phyloP scores from a whole-genome alignment of 163 green algal species.

The Scenedesmus sp. region DNA sequence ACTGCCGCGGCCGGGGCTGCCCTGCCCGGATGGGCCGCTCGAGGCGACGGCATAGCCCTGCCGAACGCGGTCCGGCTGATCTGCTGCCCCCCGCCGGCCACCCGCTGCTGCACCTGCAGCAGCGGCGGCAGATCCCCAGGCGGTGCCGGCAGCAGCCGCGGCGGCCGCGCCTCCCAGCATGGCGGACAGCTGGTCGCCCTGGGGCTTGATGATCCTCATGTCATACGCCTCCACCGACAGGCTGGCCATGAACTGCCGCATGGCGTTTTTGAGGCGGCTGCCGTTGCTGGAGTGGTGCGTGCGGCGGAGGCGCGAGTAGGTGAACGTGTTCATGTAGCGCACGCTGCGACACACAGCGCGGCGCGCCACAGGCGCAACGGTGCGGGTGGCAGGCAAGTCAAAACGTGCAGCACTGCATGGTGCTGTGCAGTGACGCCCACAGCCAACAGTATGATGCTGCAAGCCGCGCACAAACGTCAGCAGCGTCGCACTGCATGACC shows the following conservation, averaged over 20 bases:
- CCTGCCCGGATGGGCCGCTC: background rate
- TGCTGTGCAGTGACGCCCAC: no score
- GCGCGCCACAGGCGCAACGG: background rate
- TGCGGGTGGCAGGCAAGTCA: background rate
- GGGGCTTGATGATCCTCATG: slow-evolving; percentile 58
- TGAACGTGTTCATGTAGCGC: slow-evolving; percentile 59
- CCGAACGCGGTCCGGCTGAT: slow-evolving; percentile 8
- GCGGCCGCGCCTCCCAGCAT: slow-evolving; percentile 2
- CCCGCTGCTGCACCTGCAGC: background rate
- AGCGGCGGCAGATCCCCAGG: background rate
- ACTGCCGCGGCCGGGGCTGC: slow-evolving; percentile 27
- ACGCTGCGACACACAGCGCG: slow-evolving; percentile 15
- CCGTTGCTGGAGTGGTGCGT: slow-evolving; percentile 2
- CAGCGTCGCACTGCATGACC: background rate
- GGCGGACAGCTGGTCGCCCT: background rate
- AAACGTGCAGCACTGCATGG: background rate
- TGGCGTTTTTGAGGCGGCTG: slow-evolving; percentile 40
- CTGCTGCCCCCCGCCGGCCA: slow-evolving; percentile 2
- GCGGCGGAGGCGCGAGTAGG: slow-evolving; percentile 45
- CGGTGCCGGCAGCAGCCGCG: slow-evolving; percentile 5
- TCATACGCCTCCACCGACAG: slow-evolving; percentile 64
- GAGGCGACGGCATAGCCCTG: background rate
- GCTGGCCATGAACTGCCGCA: slow-evolving; percentile 55
- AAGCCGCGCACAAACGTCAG: no score
- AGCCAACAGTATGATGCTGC: no score